Conservation (phyloP, 306 rosid genomes). For the Prunus dulcis region DNA sequence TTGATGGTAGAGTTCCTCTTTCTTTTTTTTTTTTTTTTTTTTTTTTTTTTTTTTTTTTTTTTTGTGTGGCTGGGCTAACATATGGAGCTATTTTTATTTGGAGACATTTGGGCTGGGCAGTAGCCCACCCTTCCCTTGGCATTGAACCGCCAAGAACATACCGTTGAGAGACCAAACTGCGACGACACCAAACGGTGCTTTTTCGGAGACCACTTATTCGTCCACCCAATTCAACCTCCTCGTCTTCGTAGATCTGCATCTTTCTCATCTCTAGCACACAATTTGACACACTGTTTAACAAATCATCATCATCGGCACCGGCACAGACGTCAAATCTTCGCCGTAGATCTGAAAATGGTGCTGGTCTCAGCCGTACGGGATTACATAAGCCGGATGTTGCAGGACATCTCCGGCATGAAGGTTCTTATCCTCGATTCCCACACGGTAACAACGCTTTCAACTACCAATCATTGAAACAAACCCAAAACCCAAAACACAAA, state of each 20-base stretch:
- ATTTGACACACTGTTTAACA: not conserved
- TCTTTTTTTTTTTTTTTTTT: no score
- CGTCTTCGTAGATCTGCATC: not conserved
- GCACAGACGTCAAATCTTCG: not conserved
- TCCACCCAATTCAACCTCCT: no score
- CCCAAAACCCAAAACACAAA: not conserved
- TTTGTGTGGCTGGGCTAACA: no score
- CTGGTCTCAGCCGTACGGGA: slow-evolving; percentile 73
- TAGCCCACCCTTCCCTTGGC: no score
- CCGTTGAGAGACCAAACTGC: no score
- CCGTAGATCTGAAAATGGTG: slow-evolving; percentile 43
- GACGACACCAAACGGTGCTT: not conserved
- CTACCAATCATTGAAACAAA: not conserved
- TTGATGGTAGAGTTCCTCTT: no score
- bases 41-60: no score
- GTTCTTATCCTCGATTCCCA: slow-evolving; percentile 94
- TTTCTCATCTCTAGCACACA: not conserved
- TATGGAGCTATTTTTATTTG: no score
- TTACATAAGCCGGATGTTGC: slow-evolving; percentile 83
- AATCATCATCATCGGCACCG: not conserved
- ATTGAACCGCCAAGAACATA: no score
- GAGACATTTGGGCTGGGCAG: no score
- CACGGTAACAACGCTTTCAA: slow-evolving; percentile 50
- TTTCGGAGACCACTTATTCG: not conserved
- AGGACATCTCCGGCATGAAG: slow-evolving; percentile 98